These are phyloP conservation scores for Wallacemonas sp. DNA, from an alignment of 208 protist genomes.

Conservation along the genomic window DNA sequence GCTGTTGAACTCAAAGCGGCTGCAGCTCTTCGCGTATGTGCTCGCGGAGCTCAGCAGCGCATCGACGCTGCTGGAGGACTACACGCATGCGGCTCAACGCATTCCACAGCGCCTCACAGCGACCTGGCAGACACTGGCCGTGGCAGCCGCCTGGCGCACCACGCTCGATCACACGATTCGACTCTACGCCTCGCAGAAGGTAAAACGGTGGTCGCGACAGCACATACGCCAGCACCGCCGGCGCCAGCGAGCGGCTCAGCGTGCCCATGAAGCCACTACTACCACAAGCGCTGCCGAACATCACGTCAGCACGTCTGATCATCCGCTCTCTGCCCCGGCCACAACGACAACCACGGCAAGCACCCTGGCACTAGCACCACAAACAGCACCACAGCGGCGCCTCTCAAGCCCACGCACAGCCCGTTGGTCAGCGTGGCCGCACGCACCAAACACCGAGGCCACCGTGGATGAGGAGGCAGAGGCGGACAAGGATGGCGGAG, in stretches of 20 bases:
- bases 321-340: too few species aligned
- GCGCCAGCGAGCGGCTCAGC: not conserved
- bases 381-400: too few species aligned
- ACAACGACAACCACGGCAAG: too few species aligned
- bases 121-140: slow-evolving; percentile 69
- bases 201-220: not conserved
- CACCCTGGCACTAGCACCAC: too few species aligned
- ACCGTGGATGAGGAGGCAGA: not conserved
- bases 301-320: too few species aligned
- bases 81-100: slow-evolving; percentile 53
- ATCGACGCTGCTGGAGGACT: slow-evolving; percentile 62
- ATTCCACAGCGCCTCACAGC: slow-evolving; percentile 47
- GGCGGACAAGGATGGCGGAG: too few species aligned
- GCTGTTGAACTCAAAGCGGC: slow-evolving; percentile 34
- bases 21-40: slow-evolving; percentile 64
- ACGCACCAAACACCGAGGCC: too few species aligned
- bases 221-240: not conserved
- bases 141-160: slow-evolving; percentile 32
- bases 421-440: too few species aligned
- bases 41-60: slow-evolving; percentile 76
- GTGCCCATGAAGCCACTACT: too few species aligned
- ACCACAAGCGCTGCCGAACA: too few species aligned
- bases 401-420: too few species aligned
- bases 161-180: slow-evolving; percentile 28
- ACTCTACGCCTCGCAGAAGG: not conserved